Evolutionary conservation across 495 filamentous ascomycete species (phyloP), one percentile per base, ranked within the genome.

Genomic region (Rhypophila decipiens): DNA sequence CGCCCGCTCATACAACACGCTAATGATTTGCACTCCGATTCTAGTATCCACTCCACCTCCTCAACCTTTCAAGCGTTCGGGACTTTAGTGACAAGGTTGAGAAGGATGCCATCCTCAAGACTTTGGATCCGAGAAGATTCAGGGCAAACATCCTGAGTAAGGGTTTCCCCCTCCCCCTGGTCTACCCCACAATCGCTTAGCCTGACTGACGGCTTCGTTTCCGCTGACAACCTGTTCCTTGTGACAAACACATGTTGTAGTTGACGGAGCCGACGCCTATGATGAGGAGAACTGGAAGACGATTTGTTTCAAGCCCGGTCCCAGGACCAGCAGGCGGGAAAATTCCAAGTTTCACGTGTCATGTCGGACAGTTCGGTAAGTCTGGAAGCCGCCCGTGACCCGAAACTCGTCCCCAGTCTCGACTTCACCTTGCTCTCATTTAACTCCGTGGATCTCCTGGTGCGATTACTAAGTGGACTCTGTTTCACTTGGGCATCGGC

Each of bases 201-300:
- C n/a, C n/a, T n/a, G n/a, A n/a, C n/a, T n/a, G n/a, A n/a, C n/a
- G n/a, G n/a, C n/a, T n/a, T n/a, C n/a, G n/a, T n/a, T n/a, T n/a
- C n/a, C n/a, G 33, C 42, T 58, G 46, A 58, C 56, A 47, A 23
- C 35, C 13, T 40, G n/a, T n/a, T n/a, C n/a, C n/a, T n/a, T n/a
- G n/a, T n/a, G 33, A 27, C 27, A 23, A 31, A 7, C 13, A 31
- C 7, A 7, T 13, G 13, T 41, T 15, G 18, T 24, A 74, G 65
- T 76, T 24, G 66, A 68, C 41, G 67, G 61, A 15, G 53, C 56
- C 36, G 51, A 46, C 40, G 53, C 59, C 35, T 72, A 72, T 37
- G 66, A 70, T 2, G 91, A 96, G 55, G 89, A 96, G 47, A 68
- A 64, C 21, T 97, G 90, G 90, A 87, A 86, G 52, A 71, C 68